Evolutionary conservation across 148 eudicot genomes (phyloP).

Genomic region (Spergularia marina): DNA sequence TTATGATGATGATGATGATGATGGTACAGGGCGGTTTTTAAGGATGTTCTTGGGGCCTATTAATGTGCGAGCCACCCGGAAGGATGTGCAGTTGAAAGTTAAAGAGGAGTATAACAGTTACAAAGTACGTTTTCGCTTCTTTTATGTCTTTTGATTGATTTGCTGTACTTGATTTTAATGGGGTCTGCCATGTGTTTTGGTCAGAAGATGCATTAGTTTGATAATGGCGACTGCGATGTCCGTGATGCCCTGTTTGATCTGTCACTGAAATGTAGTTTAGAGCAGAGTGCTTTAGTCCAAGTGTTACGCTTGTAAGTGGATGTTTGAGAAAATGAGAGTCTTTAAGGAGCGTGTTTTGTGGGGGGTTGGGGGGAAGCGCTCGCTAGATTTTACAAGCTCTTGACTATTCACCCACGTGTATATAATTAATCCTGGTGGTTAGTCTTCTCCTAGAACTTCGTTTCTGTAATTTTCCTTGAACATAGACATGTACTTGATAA

Average conservation of each 20-base stretch:
- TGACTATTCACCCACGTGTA: too few relatives aligned
- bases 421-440: too few relatives aligned
- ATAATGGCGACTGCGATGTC: neutral
- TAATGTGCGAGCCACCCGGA: constrained; percentile 78
- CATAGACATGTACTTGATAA: too few relatives aligned
- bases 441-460: too few relatives aligned
- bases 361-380: too few relatives aligned
- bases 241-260: neutral
- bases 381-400: too few relatives aligned
- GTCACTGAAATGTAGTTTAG: neutral
- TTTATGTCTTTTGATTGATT: neutral
- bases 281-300: neutral
- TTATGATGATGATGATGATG: constrained; percentile 9
- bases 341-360: too few relatives aligned
- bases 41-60: constrained; percentile 90
- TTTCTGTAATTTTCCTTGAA: too few relatives aligned
- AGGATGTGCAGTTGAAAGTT: constrained; percentile 91
- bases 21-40: constrained; percentile 60
- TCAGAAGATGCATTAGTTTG: neutral
- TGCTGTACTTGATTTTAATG: neutral
- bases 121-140: constrained; percentile 44
- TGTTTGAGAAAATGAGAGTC: too few relatives aligned
- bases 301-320: too few relatives aligned
- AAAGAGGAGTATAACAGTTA: constrained; percentile 91
- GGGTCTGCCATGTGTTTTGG: neutral